Conservation (phyloP, 1,284 basidiomycete genomes). For the Apiotrichum laibachii region DNA sequence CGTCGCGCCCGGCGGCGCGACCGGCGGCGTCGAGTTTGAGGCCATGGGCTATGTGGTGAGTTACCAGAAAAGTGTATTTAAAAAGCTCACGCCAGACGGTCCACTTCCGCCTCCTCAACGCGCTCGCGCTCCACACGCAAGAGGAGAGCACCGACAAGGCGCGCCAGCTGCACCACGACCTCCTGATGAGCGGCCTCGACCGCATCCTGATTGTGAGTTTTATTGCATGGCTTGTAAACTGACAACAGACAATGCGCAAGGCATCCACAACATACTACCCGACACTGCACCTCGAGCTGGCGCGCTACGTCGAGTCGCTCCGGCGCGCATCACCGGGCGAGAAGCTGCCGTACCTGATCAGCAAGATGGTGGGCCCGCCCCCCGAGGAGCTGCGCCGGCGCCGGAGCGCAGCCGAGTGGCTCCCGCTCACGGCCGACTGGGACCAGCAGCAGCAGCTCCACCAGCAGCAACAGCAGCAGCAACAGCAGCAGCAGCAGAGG, state of each 20-base stretch:
- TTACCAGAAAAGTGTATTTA: too few relatives aligned
- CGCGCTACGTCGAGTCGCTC: constrained; percentile 72
- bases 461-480: neutral
- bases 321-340: constrained; percentile 29
- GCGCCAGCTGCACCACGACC: constrained; percentile 72
- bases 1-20: constrained; percentile 93
- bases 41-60: constrained; percentile 91
- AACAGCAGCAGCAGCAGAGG: neutral
- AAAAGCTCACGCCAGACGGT: constrained; percentile 60
- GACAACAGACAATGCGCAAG: constrained; percentile 75
- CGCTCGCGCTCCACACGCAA: constrained; percentile 63
- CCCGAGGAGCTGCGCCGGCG: constrained; percentile 34
- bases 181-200: constrained; percentile 84
- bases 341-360: constrained; percentile 45
- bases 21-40: constrained; percentile 96
- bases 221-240: neutral
- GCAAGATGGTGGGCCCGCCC: constrained; percentile 45
- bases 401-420: constrained; percentile 16
- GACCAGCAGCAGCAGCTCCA: neutral
- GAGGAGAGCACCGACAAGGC: constrained; percentile 65
- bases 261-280: constrained; percentile 90
- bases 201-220: constrained; percentile 50
- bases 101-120: constrained; percentile 79
- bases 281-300: constrained; percentile 82
- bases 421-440: constrained; percentile 10